Percentiles rank a stretch among this genome's conserved stretches.
phyloP scores from a whole-genome alignment of 179 eudicot genomes.

The Nepenthes alata region DNA sequence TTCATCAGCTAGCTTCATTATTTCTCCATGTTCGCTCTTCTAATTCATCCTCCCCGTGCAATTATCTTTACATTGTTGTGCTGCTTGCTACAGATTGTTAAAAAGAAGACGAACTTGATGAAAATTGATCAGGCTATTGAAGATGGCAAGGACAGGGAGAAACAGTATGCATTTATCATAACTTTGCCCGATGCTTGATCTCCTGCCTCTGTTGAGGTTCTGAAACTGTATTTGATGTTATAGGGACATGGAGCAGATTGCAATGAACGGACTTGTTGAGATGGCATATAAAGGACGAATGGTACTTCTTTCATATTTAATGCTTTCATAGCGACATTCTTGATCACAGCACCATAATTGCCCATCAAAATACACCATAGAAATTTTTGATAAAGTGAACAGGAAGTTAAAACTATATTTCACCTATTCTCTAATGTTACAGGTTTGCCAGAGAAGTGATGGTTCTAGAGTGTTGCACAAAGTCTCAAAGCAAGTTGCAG shows the following conservation, averaged over 20 bases:
- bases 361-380: not conserved
- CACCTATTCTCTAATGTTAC: not conserved
- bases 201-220: not conserved
- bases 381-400: not conserved
- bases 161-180: slow-evolving; percentile 17
- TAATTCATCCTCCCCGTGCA: not conserved
- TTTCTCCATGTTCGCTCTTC: not conserved
- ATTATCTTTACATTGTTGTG: not conserved
- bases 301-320: slow-evolving; percentile 14
- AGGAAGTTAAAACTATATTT: not conserved
- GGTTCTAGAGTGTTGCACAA: slow-evolving; percentile 37
- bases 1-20: not conserved
- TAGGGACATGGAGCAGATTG: slow-evolving; percentile 40
- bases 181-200: not conserved
- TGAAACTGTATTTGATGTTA: slow-evolving; percentile 7
- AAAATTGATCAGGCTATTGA: slow-evolving; percentile 31
- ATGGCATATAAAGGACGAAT: slow-evolving; percentile 50
- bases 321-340: not conserved
- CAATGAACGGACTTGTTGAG: slow-evolving; percentile 39
- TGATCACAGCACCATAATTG: not conserved
- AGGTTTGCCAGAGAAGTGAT: slow-evolving; percentile 37
- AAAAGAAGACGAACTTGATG: slow-evolving; percentile 24
- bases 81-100: slow-evolving; percentile 20
- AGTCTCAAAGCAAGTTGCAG: slow-evolving; percentile 42
- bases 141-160: slow-evolving; percentile 22